Evolutionary conservation across 768 basidiomycete species (phyloP).

Genomic region (Agrocybe pediades): DNA sequence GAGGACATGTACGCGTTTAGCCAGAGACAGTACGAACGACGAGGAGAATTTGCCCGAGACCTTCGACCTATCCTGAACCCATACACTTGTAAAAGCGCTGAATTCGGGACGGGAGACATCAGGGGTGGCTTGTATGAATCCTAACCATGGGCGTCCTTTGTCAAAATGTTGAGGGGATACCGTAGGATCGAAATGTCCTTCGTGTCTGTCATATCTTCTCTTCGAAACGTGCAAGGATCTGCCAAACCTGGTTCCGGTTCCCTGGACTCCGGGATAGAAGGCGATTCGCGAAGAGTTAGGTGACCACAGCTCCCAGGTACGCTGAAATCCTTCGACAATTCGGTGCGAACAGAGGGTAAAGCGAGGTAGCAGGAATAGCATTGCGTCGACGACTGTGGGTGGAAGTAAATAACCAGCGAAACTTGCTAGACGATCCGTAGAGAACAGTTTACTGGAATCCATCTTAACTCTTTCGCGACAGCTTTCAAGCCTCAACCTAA

Average conservation of each 20-base stretch:
- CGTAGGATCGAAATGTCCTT: slow-evolving; percentile 14
- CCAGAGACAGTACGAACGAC: too few species aligned
- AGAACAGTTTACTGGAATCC: neutral
- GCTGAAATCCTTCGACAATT: neutral
- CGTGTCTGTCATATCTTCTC: slow-evolving; percentile 11
- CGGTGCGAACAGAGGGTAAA: slow-evolving; percentile 7
- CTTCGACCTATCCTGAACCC: neutral
- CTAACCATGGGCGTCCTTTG: neutral
- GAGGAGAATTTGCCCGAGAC: too few species aligned
- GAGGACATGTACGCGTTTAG: too few species aligned
- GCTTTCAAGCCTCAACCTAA: neutral
- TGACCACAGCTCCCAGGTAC: too few species aligned
- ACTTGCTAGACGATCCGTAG: neutral
- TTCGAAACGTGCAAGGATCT: neutral
- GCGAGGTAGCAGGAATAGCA: slow-evolving; percentile 2
- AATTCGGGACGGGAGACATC: neutral
- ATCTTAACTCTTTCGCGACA: neutral
- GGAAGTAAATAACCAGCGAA: neutral
- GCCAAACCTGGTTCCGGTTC: neutral
- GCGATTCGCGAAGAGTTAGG: too few species aligned
- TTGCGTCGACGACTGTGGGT: neutral
- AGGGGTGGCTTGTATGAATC: neutral
- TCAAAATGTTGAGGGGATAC: slow-evolving; percentile 11
- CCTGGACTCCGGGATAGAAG: too few species aligned
- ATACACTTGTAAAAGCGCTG: neutral